Percentiles rank a stretch among this genome's conserved stretches.
These are phyloP conservation scores for Globisporangium irregulare DNA, from an alignment of 352 stramenopile genomes.

Conservation along the genomic window DNA sequence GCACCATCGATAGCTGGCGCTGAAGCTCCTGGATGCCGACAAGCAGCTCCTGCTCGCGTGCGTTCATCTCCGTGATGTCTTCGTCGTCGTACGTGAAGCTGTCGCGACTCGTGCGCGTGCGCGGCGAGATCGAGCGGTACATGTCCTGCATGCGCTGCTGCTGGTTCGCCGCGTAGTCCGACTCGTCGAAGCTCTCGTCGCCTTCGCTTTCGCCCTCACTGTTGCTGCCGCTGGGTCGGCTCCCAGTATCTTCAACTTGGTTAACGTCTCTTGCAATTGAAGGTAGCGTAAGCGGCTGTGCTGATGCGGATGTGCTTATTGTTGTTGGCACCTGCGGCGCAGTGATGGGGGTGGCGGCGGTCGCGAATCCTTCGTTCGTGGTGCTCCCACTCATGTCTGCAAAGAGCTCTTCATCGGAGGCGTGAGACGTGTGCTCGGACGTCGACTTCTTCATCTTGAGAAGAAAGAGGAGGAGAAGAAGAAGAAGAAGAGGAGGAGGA, in stretches of 20 bases:
- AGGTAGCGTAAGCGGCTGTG: neutral
- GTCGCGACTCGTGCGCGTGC: conserved; percentile 15
- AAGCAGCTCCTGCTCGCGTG: conserved; percentile 83
- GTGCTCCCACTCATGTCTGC: conserved; percentile 8
- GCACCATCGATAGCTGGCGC: conserved; percentile 83
- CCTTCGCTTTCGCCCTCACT: conserved; percentile 11
- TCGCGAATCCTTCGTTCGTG: neutral
- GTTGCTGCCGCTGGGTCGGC: neutral
- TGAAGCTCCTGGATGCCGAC: conserved; percentile 92
- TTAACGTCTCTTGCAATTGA: neutral
- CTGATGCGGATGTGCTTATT: neutral
- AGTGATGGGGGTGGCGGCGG: neutral
- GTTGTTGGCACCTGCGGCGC: neutral
- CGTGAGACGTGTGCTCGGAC: neutral
- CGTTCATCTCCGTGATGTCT: conserved; percentile 72
- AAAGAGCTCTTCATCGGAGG: conserved; percentile 14
- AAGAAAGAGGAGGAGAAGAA: neutral
- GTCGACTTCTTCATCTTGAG: conserved; percentile 3
- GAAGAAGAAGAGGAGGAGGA: neutral
- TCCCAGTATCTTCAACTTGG: conserved; percentile 18
- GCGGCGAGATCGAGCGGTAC: conserved; percentile 27
- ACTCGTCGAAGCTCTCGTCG: conserved; percentile 17
- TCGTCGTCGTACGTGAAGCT: conserved; percentile 54
- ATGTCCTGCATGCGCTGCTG: conserved; percentile 28
- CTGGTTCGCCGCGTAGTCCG: conserved; percentile 11